Conservation (phyloP, 495 filamentous ascomycete genomes). For the Neurospora sp. region DNA sequence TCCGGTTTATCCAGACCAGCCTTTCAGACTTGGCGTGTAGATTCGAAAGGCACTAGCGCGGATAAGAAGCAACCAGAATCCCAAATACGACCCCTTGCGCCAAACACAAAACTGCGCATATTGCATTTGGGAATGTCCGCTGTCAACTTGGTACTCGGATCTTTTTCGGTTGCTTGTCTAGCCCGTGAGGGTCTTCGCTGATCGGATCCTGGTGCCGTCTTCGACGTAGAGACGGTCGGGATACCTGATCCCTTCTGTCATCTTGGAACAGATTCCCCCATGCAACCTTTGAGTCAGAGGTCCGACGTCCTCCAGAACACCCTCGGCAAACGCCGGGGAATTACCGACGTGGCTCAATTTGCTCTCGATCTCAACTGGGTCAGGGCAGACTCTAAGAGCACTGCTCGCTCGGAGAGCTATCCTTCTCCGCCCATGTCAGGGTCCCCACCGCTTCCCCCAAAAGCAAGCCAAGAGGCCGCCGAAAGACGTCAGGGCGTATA, state of each 20-base stretch:
- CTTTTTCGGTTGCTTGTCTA: constrained; percentile 20
- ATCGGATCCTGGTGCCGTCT: constrained; percentile 5
- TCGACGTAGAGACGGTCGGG: constrained; percentile 18
- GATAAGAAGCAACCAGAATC: not conserved
- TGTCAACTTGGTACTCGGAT: constrained; percentile 9
- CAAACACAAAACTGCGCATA: not conserved
- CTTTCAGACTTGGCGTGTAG: not conserved
- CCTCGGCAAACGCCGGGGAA: constrained; percentile 51
- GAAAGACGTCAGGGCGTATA: constrained; percentile 45
- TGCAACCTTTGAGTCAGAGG: constrained; percentile 37
- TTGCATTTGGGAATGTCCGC: constrained; percentile 22
- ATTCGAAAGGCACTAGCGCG: not conserved
- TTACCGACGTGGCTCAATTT: constrained; percentile 55
- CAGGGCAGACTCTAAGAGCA: constrained; percentile 56
- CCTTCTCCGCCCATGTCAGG: constrained; percentile 81
- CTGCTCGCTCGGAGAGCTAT: constrained; percentile 54
- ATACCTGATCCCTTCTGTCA: constrained; percentile 15
- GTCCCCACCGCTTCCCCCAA: constrained; percentile 58
- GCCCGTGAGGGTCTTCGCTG: constrained; percentile 11
- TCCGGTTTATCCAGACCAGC: not conserved
- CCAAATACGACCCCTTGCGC: not conserved
- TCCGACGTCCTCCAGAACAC: constrained; percentile 36
- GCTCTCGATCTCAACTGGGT: constrained; percentile 60
- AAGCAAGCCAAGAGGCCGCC: constrained; percentile 50
- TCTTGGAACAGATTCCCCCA: constrained; percentile 27